Conservation (phyloP, 2,329 filamentous ascomycete genomes). For the Curvularia eragrostidis region DNA sequence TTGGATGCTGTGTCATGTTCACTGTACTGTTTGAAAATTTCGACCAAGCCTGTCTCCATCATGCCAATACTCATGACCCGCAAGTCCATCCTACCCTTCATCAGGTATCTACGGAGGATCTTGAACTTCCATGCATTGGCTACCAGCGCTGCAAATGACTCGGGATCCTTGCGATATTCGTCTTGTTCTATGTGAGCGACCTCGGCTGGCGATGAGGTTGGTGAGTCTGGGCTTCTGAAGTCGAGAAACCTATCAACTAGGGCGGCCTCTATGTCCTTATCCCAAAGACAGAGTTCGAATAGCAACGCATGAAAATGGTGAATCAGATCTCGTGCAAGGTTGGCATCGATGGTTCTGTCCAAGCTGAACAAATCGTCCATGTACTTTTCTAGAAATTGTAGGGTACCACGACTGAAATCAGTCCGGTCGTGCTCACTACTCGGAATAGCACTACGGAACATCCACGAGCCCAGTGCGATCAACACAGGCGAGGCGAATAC, state of each 20-base stretch:
- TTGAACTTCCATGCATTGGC: constrained; percentile 72
- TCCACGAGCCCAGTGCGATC: constrained; percentile 31
- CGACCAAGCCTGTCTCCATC: constrained; percentile 74
- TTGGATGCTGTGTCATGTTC: constrained; percentile 43
- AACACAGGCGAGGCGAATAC: constrained; percentile 27
- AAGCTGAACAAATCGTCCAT: constrained; percentile 38
- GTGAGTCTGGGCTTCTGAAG: constrained; percentile 33
- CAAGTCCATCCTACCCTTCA: constrained; percentile 88
- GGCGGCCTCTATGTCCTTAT: constrained; percentile 30
- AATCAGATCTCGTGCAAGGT: constrained; percentile 36
- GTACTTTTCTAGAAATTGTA: constrained; percentile 41
- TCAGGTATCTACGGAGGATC: constrained; percentile 73
- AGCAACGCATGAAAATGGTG: constrained; percentile 30
- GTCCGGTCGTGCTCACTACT: constrained; percentile 20
- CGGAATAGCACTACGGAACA: constrained; percentile 21
- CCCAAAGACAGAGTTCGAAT: constrained; percentile 37
- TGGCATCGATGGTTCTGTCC: constrained; percentile 36
- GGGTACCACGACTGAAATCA: constrained; percentile 29
- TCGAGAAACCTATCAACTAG: constrained; percentile 38
- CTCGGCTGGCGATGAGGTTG: constrained; percentile 19
- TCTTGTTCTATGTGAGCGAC: constrained; percentile 1
- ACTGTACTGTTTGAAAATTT: constrained; percentile 63
- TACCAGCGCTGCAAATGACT: constrained; percentile 59
- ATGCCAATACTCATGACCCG: constrained; percentile 78
- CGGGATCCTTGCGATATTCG: constrained; percentile 35